A percentile compares a stretch with the other conserved stretches of the same genome.
Evolutionary conservation across 2,329 filamentous ascomycete species (phyloP).

Genomic region (Aspergillus ustus): DNA sequence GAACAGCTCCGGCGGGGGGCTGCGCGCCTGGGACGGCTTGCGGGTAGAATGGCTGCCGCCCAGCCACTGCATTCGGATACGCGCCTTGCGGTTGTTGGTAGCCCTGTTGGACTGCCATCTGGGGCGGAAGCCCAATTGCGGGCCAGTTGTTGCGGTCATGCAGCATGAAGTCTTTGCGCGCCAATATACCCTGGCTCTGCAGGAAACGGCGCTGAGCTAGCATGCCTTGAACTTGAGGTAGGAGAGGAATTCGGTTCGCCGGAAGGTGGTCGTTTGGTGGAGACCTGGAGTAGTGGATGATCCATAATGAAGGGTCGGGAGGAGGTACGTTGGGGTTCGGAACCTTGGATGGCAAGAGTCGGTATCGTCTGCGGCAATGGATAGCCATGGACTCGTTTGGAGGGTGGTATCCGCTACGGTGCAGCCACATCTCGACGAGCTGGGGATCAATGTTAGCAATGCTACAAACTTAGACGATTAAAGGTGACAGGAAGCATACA

Average conservation of each 20-base stretch:
- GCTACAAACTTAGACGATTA: neutral
- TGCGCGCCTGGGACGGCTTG: conserved; percentile 34
- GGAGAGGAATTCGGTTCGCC: conserved; percentile 59
- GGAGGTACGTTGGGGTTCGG: conserved; percentile 71
- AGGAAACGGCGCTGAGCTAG: conserved; percentile 59
- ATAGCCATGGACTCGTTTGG: conserved; percentile 72
- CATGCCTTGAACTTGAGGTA: conserved; percentile 46
- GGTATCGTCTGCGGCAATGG: conserved; percentile 84
- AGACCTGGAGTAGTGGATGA: conserved; percentile 84
- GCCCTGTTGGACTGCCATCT: conserved; percentile 53
- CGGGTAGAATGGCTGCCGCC: conserved; percentile 43
- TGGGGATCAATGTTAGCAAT: conserved; percentile 42
- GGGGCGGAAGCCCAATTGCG: conserved; percentile 71
- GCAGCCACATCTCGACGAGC: conserved; percentile 87
- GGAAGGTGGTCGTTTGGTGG: conserved; percentile 76
- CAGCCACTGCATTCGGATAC: conserved; percentile 41
- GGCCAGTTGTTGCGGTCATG: conserved; percentile 91
- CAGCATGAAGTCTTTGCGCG: conserved; percentile 93
- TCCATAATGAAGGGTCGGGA: conserved; percentile 82
- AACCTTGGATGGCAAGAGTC: conserved; percentile 73
- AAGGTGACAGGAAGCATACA: conserved; percentile 49
- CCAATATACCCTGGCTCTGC: conserved; percentile 77
- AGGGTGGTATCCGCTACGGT: conserved; percentile 78
- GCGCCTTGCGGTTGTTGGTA: conserved; percentile 56
- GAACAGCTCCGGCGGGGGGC: conserved; percentile 29